Percentiles rank a stretch among this genome's conserved stretches.
Conservation (phyloP, 257 asterid species). For the Misopates orontium region DNA sequence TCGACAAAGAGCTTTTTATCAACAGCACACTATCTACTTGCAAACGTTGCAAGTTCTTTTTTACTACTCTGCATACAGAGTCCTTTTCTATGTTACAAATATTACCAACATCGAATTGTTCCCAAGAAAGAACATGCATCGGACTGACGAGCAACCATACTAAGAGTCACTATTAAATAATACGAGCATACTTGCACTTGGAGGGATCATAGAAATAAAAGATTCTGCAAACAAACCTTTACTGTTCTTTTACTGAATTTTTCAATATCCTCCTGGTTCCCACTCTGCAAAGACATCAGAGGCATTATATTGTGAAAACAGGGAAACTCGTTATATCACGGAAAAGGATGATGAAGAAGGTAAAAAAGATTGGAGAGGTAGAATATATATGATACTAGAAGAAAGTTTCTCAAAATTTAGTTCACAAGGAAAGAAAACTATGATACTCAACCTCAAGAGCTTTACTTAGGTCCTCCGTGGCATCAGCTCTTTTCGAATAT, state of each 20-base stretch:
- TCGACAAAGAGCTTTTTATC: neutral
- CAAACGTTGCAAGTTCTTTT: neutral
- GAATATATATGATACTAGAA: conserved; percentile 2
- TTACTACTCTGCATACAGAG: too few species aligned
- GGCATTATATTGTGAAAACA: neutral
- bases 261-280: conserved; percentile 88
- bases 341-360: conserved; percentile 12
- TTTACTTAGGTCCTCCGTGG: conserved; percentile 72
- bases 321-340: neutral
- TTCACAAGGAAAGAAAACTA: conserved; percentile 8
- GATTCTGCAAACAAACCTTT: conserved; percentile 53
- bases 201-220: conserved; percentile 16
- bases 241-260: conserved; percentile 97
- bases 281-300: conserved; percentile 49
- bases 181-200: conserved; percentile 15
- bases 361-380: neutral
- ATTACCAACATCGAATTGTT: neutral
- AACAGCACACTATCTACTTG: neutral
- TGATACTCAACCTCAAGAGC: conserved; percentile 70
- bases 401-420: neutral
- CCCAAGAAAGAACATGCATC: conserved; percentile 10
- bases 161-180: conserved; percentile 1
- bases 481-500: conserved; percentile 84
- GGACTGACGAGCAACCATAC: conserved; percentile 9
- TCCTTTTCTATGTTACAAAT: neutral